Evolutionary conservation across 768 basidiomycete genomes (phyloP).

Genomic region (Psilocybe sp.): DNA sequence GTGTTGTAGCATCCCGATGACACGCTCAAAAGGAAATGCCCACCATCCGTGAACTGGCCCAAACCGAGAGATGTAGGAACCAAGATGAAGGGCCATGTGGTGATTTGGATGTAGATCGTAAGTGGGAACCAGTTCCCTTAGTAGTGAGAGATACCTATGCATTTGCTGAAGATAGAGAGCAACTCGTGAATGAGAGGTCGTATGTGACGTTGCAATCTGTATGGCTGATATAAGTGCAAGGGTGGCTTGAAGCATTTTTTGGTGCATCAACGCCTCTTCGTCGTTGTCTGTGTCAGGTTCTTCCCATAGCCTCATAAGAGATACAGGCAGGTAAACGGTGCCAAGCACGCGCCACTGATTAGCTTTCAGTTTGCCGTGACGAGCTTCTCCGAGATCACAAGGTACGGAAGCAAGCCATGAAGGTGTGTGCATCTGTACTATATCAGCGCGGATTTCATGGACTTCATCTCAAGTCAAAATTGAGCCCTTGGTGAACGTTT

Average conservation of each 20-base stretch:
- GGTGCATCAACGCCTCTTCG: not conserved
- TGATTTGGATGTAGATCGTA: slow-evolving; percentile 24
- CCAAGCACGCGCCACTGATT: slow-evolving; percentile 33
- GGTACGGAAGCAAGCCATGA: slow-evolving; percentile 13
- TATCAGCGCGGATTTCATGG: slow-evolving; percentile 17
- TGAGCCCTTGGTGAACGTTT: not conserved
- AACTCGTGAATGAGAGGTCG: slow-evolving; percentile 13
- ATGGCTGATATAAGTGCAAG: slow-evolving; percentile 23
- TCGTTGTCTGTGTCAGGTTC: too few species aligned
- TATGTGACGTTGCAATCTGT: slow-evolving; percentile 14
- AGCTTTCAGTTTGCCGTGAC: slow-evolving; percentile 22
- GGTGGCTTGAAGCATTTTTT: not conserved
- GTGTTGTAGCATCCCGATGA: slow-evolving; percentile 5
- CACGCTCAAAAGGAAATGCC: slow-evolving; percentile 19
- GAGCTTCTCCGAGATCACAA: slow-evolving; percentile 12
- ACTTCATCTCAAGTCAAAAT: slow-evolving; percentile 6
- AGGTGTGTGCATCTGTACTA: slow-evolving; percentile 17
- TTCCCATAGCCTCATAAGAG: slow-evolving; percentile 30
- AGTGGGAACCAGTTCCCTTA: slow-evolving; percentile 17
- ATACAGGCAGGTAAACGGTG: slow-evolving; percentile 28
- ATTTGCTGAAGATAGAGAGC: slow-evolving; percentile 20
- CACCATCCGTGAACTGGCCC: slow-evolving; percentile 33
- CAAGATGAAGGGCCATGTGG: slow-evolving; percentile 29
- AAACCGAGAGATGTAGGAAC: slow-evolving; percentile 20
- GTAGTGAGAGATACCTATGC: slow-evolving; percentile 17